Conservation (phyloP, 352 stramenopile species). For the Globisporangium megalacanthum region DNA sequence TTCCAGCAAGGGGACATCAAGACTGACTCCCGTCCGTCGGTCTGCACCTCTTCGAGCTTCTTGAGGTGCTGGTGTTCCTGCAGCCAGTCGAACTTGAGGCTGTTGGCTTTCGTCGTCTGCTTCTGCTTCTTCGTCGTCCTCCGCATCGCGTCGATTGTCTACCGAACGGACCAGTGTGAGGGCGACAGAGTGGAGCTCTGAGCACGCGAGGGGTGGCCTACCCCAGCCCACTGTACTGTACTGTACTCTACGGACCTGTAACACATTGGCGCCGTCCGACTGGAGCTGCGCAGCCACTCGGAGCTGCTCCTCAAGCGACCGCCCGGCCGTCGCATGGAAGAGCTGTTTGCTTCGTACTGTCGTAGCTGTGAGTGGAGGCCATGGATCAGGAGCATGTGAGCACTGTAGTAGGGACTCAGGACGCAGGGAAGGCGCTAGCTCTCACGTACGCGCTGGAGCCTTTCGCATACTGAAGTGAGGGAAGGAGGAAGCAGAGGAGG, state of each 20-base stretch:
- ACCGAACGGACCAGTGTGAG: not conserved
- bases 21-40: too few species aligned
- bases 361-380: not conserved
- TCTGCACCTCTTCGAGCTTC: constrained; percentile 45
- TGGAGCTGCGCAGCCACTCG: constrained; percentile 47
- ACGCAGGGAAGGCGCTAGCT: not conserved
- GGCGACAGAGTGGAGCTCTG: too few species aligned
- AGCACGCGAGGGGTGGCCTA: too few species aligned
- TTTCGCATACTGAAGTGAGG: not conserved
- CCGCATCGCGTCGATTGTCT: constrained; percentile 70
- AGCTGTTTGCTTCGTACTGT: constrained; percentile 38
- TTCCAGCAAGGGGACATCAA: too few species aligned
- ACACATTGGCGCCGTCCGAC: constrained; percentile 36
- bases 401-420: not conserved
- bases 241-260: constrained; percentile 28
- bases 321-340: constrained; percentile 58
- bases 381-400: not conserved
- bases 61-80: constrained; percentile 57
- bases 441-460: not conserved
- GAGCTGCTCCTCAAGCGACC: constrained; percentile 62
- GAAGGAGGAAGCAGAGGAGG: too few species aligned
- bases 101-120: constrained; percentile 43
- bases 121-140: constrained; percentile 57
- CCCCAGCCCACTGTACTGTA: not conserved
- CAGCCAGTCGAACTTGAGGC: constrained; percentile 71